Conservation (phyloP, 306 rosid species). For the Trifolium repens region DNA sequence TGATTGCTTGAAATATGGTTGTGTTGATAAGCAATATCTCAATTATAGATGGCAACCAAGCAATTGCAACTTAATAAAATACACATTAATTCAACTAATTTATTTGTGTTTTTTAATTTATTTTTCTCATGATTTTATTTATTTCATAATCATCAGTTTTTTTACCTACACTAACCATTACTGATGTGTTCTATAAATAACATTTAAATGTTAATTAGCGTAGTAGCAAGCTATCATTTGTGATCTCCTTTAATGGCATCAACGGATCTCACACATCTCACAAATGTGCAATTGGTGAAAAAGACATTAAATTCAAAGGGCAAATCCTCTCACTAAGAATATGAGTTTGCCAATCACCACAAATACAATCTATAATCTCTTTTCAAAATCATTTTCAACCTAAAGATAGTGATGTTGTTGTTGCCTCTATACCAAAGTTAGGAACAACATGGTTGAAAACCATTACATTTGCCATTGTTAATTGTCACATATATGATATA, state of each 20-base stretch:
- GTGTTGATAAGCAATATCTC: constrained; percentile 58
- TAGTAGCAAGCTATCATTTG: too few species aligned
- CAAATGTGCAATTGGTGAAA: too few species aligned
- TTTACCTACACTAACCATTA: too few species aligned
- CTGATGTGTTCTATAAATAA: too few species aligned
- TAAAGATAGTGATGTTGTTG: constrained; percentile 39
- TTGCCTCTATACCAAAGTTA: constrained; percentile 57
- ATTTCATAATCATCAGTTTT: too few species aligned
- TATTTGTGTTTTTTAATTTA: too few species aligned
- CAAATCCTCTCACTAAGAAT: not conserved
- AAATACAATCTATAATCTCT: constrained; percentile 38
- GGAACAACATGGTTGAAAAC: constrained; percentile 72
- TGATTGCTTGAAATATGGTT: constrained; percentile 62
- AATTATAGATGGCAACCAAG: constrained; percentile 71
- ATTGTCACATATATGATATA: constrained; percentile 12
- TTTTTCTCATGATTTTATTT: too few species aligned
- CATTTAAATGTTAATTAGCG: too few species aligned
- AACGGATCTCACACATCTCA: too few species aligned
- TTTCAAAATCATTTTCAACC: too few species aligned
- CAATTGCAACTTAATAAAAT: constrained; percentile 62
- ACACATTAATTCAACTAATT: not conserved
- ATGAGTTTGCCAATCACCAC: not conserved
- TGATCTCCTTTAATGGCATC: too few species aligned
- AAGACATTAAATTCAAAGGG: not conserved
- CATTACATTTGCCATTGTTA: constrained; percentile 50